Base-by-base conservation (phyloP, 495 filamentous ascomycete genomes). In the Rhypophila decipiens region DNA sequence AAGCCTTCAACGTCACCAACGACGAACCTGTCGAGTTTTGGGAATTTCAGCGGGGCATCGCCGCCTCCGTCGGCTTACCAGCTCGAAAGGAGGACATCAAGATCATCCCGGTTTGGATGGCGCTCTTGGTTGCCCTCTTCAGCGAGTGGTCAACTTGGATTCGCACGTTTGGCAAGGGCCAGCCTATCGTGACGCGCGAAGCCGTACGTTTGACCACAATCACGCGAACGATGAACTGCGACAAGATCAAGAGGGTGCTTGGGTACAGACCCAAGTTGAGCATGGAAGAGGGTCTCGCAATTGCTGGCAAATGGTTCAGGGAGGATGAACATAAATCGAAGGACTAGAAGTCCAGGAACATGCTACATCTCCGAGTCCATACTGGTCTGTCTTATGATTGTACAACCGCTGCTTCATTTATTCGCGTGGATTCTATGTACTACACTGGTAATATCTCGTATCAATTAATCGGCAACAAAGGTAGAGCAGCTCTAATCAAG, bases 1-100 rank as follows among this genome's bases (percentile, higher is more conserved):
- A 83, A 49, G 75, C 71, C 13, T 79, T 84, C 54, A 83, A 80
- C 60, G 77, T 85, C 24, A 76, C 78, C 39, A 85, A 84, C 49
- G 75, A 82, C 42, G 73, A 84, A 53, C 78, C 76, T 15, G 72
- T 82, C 23, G 58, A 77, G 18, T 80, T 83, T 53, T 71, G 82
- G 24, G 74, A 79, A 57, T 79, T 84, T 47, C 77, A 79, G 42
- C 60, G 82, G 4, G 69, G 67, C 11, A 66, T 84, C 20, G 83
- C 51, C 17, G 47, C 37, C 9, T 42, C 29, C 4, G 39, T 53
- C 18, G 51, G 51, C 8, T 33, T 50, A 23, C 46, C 51, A 3
- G 47, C 50, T 20, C 37, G 41, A n/a, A 42, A 50, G 12, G 47
- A 53, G 24, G 51, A 53, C 38, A 39, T 53, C 29, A 53, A 24